Percentiles rank a stretch among this genome's conserved stretches.
Evolutionary conservation across 768 basidiomycete genomes (phyloP).

Genomic region (Postia placenta): DNA sequence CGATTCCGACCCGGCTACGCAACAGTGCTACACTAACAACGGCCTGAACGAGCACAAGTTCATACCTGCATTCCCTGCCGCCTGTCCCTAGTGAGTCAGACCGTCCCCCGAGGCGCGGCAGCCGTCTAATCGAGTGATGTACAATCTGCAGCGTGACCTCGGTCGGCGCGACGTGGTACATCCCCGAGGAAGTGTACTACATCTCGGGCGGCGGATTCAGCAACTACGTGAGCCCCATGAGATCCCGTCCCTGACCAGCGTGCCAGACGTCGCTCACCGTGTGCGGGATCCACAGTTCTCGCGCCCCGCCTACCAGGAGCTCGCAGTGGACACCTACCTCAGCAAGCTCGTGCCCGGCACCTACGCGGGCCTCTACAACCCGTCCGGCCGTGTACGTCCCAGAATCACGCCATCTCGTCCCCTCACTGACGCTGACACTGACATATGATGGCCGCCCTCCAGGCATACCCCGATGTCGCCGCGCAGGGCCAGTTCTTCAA

Average conservation of each 20-base stretch:
- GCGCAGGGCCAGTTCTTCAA: slow-evolving; percentile 49
- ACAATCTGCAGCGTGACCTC: slow-evolving; percentile 54
- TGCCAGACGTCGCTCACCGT: too few species aligned
- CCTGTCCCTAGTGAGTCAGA: slow-evolving; percentile 33
- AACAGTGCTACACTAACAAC: slow-evolving; percentile 53
- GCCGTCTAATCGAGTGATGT: too few species aligned
- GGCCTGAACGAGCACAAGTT: slow-evolving; percentile 50
- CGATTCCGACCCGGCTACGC: slow-evolving; percentile 42
- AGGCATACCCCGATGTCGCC: slow-evolving; percentile 63
- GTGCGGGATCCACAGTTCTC: slow-evolving; percentile 28
- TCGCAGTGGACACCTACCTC: slow-evolving; percentile 25
- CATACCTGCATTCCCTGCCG: slow-evolving; percentile 50
- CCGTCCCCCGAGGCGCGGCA: too few species aligned
- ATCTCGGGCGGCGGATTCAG: slow-evolving; percentile 78
- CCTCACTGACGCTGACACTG: too few species aligned
- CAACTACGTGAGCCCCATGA: slow-evolving; percentile 53
- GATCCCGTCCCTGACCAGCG: too few species aligned
- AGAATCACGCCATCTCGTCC: too few species aligned
- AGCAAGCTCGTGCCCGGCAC: slow-evolving; percentile 37
- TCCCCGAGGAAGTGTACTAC: slow-evolving; percentile 53
- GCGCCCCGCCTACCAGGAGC: slow-evolving; percentile 21
- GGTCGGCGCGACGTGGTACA: slow-evolving; percentile 56
- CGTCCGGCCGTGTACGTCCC: too few species aligned
- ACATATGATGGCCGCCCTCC: too few species aligned
- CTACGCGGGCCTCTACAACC: slow-evolving; percentile 56